A percentile compares a stretch with the other conserved stretches of the same genome.
Evolutionary conservation across 129 eudicot genomes (phyloP).

Genomic region (Dittrichia graveolens): DNA sequence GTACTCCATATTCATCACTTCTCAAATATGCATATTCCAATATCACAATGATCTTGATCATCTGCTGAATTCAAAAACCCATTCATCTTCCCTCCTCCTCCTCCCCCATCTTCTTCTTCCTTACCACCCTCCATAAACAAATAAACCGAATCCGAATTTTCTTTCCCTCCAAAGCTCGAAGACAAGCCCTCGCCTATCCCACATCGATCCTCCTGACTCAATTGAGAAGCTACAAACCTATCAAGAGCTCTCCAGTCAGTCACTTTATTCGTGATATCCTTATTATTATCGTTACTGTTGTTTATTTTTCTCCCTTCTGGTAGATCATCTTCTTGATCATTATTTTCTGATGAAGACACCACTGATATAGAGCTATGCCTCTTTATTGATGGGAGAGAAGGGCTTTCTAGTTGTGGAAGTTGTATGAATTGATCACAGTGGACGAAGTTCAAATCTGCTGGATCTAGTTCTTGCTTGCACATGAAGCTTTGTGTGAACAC

Average conservation of each 20-base stretch:
- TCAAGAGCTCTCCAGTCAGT: slow-evolving; percentile 95
- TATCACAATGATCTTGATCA: slow-evolving; percentile 53
- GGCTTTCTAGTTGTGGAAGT: slow-evolving; percentile 87
- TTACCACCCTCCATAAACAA: slow-evolving; percentile 54
- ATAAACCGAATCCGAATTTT: slow-evolving; percentile 44
- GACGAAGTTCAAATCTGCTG: slow-evolving; percentile 39
- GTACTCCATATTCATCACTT: slow-evolving; percentile 37
- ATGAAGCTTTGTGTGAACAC: slow-evolving; percentile 39
- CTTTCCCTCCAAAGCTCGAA: slow-evolving; percentile 38
- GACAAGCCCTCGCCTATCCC: slow-evolving; percentile 25
- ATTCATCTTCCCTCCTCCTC: slow-evolving; percentile 47
- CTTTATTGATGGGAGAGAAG: slow-evolving; percentile 55
- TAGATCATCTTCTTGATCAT: slow-evolving; percentile 36
- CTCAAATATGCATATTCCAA: slow-evolving; percentile 78
- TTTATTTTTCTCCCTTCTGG: slow-evolving; percentile 14
- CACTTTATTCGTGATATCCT: slow-evolving; percentile 33
- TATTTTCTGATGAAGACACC: slow-evolving; percentile 30
- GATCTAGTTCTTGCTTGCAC: slow-evolving; percentile 76
- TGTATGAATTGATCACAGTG: slow-evolving; percentile 58
- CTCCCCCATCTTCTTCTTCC: slow-evolving; percentile 33
- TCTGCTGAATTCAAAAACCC: slow-evolving; percentile 52
- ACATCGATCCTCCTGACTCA: slow-evolving; percentile 65
- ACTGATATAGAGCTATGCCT: slow-evolving; percentile 46
- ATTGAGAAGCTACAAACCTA: slow-evolving; percentile 93
- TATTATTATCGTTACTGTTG: slow-evolving; percentile 14